Evolutionary conservation across 2,329 filamentous ascomycete species (phyloP).

Genomic region (Geosmithia putterillii): DNA sequence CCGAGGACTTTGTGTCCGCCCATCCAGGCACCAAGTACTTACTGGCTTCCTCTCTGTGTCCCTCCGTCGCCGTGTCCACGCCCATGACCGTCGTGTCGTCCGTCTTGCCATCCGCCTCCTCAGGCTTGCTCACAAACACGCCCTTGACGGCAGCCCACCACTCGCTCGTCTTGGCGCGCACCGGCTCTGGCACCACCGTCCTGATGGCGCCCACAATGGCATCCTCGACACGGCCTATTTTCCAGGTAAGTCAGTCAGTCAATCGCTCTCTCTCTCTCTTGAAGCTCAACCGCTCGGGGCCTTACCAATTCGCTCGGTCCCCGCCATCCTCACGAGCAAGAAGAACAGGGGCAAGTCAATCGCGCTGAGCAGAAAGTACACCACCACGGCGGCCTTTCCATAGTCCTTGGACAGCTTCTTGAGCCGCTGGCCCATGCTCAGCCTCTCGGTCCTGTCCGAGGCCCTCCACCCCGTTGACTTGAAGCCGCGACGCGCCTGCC

Average conservation of each 20-base stretch:
- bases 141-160: slow-evolving; percentile 24
- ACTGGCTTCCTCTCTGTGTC: slow-evolving; percentile 60
- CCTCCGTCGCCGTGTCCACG: slow-evolving; percentile 49
- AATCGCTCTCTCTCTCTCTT: neutral
- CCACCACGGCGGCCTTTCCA: slow-evolving; percentile 85
- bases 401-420: slow-evolving; percentile 85
- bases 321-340: slow-evolving; percentile 68
- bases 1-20: too few relatives aligned
- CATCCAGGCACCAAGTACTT: slow-evolving; percentile 32
- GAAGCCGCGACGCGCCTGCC: slow-evolving; percentile 16
- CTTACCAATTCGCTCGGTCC: slow-evolving; percentile 74
- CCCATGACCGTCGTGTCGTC: slow-evolving; percentile 43
- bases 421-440: slow-evolving; percentile 56
- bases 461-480: slow-evolving; percentile 18
- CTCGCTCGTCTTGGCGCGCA: slow-evolving; percentile 40
- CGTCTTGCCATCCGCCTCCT: neutral
- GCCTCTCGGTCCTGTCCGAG: slow-evolving; percentile 12
- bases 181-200: slow-evolving; percentile 44
- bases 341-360: slow-evolving; percentile 96
- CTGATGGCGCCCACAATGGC: slow-evolving; percentile 49
- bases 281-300: neutral
- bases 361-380: slow-evolving; percentile 73
- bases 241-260: neutral
- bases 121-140: slow-evolving; percentile 28
- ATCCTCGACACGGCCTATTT: slow-evolving; percentile 45